A percentile compares a stretch with the other conserved stretches of the same genome.
Conservation (phyloP, 305 asterid species). For the Fraxinus dipetala region DNA sequence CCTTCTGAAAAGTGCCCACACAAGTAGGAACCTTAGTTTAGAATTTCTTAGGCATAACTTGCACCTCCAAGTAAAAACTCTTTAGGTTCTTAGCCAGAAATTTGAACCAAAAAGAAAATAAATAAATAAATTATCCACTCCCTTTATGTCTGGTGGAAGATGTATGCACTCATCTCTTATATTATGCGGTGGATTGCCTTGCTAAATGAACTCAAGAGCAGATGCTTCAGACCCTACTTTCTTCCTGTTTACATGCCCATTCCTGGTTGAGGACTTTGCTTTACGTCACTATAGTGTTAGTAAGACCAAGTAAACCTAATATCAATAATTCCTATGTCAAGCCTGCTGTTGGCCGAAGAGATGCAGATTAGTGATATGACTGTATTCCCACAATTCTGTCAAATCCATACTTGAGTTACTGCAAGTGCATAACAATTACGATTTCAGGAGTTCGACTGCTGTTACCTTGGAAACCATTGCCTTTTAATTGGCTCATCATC, state of each 20-base stretch:
- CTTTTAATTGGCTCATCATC: not conserved
- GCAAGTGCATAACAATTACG: not conserved
- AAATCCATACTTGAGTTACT: not conserved
- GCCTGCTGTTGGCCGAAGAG: not conserved
- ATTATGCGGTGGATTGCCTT: constrained; percentile 2
- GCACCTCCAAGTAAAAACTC: not conserved
- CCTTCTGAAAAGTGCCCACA: constrained; percentile 1
- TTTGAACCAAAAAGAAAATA: not conserved
- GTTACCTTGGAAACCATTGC: not conserved
- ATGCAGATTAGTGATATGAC: constrained; percentile 1
- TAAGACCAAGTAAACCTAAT: not conserved
- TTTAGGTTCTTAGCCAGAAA: not conserved
- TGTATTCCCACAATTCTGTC: not conserved
- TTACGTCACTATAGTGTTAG: not conserved
- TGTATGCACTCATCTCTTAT: not conserved
- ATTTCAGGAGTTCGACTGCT: not conserved
- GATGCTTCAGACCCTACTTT: not conserved
- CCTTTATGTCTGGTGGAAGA: not conserved
- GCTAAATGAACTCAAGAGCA: constrained; percentile 8
- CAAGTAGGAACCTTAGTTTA: not conserved
- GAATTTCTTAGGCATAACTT: constrained; percentile 11
- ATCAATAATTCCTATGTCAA: not conserved
- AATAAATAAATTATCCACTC: not conserved
- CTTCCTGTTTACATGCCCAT: not conserved
- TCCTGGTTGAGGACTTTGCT: not conserved